A percentile compares a stretch with the other conserved stretches of the same genome.
Conservation (phyloP, 2,329 filamentous ascomycete species). For the Volutella citrinella region DNA sequence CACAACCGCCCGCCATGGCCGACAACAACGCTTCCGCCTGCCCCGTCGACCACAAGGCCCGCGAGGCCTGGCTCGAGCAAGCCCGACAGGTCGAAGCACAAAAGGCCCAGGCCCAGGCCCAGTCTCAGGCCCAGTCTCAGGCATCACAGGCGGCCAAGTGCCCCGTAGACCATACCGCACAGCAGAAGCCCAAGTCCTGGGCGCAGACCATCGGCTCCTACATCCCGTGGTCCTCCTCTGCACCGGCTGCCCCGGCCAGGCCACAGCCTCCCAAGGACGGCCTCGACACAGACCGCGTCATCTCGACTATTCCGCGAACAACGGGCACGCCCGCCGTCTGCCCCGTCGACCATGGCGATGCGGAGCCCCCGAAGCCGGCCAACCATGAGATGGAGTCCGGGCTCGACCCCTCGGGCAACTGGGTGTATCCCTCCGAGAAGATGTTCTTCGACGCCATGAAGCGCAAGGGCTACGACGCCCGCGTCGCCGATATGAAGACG, state of each 20-base stretch:
- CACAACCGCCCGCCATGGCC: slow-evolving; percentile 21
- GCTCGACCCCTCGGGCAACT: slow-evolving; percentile 74
- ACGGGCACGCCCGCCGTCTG: slow-evolving; percentile 33
- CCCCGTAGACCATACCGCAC: slow-evolving; percentile 32
- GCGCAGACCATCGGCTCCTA: slow-evolving; percentile 39
- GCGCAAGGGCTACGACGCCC: slow-evolving; percentile 77
- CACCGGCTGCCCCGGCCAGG: slow-evolving; percentile 7
- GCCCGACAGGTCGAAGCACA: slow-evolving; percentile 50
- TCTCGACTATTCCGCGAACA: slow-evolving; percentile 76
- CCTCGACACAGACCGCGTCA: slow-evolving; percentile 66
- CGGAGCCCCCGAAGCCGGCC: slow-evolving; percentile 37
- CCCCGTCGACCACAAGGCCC: slow-evolving; percentile 86
- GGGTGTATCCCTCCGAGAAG: slow-evolving; percentile 94
- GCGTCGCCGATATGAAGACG: slow-evolving; percentile 75
- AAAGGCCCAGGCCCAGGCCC: slow-evolving; percentile 23
- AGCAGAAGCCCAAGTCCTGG: slow-evolving; percentile 38
- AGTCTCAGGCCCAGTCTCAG: background rate
- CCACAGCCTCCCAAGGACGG: slow-evolving; percentile 11
- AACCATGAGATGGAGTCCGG: slow-evolving; percentile 80
- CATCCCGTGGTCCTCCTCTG: slow-evolving; percentile 38
- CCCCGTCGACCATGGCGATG: slow-evolving; percentile 37
- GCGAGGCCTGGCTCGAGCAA: slow-evolving; percentile 80
- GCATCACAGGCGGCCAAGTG: slow-evolving; percentile 21
- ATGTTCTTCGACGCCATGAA: slow-evolving; percentile 98
- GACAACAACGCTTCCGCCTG: slow-evolving; percentile 49